These are phyloP conservation scores for Voacanga thouarsii DNA, from an alignment of 257 asterid species.

Conservation along the genomic window DNA sequence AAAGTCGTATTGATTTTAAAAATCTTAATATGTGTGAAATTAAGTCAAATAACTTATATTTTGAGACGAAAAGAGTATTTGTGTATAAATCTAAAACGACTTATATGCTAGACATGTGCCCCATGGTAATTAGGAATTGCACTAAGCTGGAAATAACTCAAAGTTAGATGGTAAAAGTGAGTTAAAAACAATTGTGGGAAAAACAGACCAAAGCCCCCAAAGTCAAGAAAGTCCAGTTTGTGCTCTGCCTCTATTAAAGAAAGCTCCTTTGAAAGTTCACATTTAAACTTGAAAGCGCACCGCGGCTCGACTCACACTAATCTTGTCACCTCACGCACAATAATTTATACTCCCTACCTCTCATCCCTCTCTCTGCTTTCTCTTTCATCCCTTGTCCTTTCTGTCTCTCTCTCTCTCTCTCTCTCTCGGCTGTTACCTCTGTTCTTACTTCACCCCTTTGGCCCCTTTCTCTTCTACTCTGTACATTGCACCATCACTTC, in stretches of 20 bases:
- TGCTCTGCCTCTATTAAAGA: slow-evolving; percentile 4
- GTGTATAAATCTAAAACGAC: no score
- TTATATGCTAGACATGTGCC: no score
- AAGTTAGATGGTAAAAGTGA: neutral
- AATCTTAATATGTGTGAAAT: no score
- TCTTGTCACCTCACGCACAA: slow-evolving; percentile 16
- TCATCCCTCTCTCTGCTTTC: neutral
- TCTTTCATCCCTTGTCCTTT: neutral
- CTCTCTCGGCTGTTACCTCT: neutral
- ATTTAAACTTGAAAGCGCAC: slow-evolving; percentile 22
- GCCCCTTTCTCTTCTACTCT: neutral
- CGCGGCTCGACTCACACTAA: slow-evolving; percentile 7
- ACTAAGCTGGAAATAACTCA: no score
- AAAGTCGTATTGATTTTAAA: no score
- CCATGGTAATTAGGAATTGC: no score
- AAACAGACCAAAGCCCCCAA: neutral
- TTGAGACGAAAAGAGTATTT: no score
- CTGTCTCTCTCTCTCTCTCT: neutral
- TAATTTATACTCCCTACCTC: slow-evolving; percentile 8
- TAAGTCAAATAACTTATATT: no score
- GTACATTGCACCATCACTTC: neutral
- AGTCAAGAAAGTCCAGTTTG: slow-evolving; percentile 9
- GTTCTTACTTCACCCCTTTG: neutral
- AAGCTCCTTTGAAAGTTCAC: slow-evolving; percentile 14
- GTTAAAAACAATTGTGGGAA: neutral